phyloP scores from a whole-genome alignment of 2,329 filamentous ascomycete genomes.

The Cercospora zeae-maydis region DNA sequence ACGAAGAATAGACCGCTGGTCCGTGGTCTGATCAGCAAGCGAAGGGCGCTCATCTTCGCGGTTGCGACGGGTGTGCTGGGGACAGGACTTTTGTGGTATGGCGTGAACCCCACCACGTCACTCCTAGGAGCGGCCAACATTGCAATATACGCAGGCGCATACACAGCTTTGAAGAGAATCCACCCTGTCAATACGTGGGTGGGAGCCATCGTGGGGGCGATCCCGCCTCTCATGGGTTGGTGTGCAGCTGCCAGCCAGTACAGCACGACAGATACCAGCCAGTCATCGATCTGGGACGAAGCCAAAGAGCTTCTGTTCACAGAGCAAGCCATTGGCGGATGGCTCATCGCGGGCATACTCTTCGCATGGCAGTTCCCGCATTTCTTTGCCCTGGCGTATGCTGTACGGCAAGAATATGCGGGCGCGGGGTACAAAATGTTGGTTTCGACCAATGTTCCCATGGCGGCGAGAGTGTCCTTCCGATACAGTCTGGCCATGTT shows the following conservation, averaged over 20 bases:
- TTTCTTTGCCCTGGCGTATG: constrained; percentile 90
- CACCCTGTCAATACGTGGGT: constrained; percentile 91
- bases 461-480: constrained; percentile 81
- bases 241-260: constrained; percentile 87
- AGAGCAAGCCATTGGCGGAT: constrained; percentile 61
- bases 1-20: constrained; percentile 89
- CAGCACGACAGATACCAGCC: constrained; percentile 46
- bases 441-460: constrained; percentile 78
- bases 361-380: constrained; percentile 98
- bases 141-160: constrained; percentile 80
- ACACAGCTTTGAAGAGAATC: constrained; percentile 87
- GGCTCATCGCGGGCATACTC: constrained; percentile 78
- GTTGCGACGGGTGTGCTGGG: constrained; percentile 67
- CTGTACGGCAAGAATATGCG: constrained; percentile 85
- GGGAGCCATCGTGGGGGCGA: constrained; percentile 85
- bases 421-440: constrained; percentile 67
- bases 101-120: constrained; percentile 90
- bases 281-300: constrained; percentile 29
- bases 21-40: constrained; percentile 68
- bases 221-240: constrained; percentile 97
- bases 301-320: constrained; percentile 37
- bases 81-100: constrained; percentile 71
- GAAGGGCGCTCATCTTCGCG: constrained; percentile 74
- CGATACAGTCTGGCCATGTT: constrained; percentile 83
- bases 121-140: constrained; percentile 84